These are phyloP conservation scores for Lactifluus rugatus DNA, from an alignment of 768 basidiomycete species.

Conservation along the genomic window DNA sequence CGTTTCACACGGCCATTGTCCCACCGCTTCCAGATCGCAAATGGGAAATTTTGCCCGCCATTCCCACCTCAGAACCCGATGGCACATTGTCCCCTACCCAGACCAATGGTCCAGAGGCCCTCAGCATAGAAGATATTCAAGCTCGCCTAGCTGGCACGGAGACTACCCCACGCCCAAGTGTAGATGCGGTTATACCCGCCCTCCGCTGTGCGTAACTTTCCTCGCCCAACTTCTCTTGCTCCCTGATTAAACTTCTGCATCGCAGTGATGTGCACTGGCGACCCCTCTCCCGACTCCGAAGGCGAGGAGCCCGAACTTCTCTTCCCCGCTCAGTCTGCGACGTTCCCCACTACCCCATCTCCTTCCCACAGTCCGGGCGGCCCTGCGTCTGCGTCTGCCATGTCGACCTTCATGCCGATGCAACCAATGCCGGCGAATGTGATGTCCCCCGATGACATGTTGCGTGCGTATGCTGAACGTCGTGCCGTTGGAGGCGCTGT, in stretches of 20 bases:
- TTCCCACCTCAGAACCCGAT: background rate
- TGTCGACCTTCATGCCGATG: constrained; percentile 31
- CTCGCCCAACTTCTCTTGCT: constrained; percentile 1
- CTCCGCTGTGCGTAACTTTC: constrained; percentile 43
- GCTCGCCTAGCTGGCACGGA: constrained; percentile 37
- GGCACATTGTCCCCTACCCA: constrained; percentile 37
- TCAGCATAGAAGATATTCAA: constrained; percentile 54
- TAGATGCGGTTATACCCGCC: constrained; percentile 61
- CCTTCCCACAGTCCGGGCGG: constrained; percentile 26
- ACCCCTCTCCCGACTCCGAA: background rate
- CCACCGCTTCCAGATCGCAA: constrained; percentile 34
- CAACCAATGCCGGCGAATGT: constrained; percentile 32
- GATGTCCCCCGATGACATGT: constrained; percentile 66
- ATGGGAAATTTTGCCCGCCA: constrained; percentile 19
- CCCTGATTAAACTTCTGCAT: constrained; percentile 1
- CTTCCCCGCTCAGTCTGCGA: constrained; percentile 26
- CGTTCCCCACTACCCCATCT: constrained; percentile 26
- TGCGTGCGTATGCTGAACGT: constrained; percentile 59
- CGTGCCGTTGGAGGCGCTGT: constrained; percentile 28
- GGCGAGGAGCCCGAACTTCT: constrained; percentile 34
- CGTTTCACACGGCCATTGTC: constrained; percentile 31
- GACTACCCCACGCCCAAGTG: constrained; percentile 29
- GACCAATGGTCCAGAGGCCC: constrained; percentile 31
- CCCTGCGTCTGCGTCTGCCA: constrained; percentile 29
- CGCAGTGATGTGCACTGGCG: constrained; percentile 66